phyloP scores from a whole-genome alignment of 495 filamentous ascomycete genomes.

The Niebla homalea region DNA sequence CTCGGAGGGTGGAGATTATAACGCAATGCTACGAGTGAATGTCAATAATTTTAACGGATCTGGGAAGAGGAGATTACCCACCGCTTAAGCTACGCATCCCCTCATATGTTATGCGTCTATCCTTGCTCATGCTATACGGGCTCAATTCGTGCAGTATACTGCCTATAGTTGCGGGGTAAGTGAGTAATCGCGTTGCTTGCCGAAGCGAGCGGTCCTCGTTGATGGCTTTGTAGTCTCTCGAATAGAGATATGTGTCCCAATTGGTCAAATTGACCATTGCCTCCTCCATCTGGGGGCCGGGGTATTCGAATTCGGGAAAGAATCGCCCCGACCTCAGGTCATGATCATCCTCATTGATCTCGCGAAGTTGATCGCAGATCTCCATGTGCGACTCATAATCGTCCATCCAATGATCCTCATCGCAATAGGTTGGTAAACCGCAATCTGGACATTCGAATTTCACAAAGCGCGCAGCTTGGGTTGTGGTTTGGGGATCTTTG shows the following conservation, averaged over 20 bases:
- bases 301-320: conserved; percentile 90
- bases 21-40: conserved; percentile 50
- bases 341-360: conserved; percentile 98
- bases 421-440: conserved; percentile 86
- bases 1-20: conserved; percentile 85
- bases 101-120: conserved; percentile 64
- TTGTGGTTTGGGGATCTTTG: conserved; percentile 28
- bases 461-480: conserved; percentile 55
- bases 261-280: conserved; percentile 92
- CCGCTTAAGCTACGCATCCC: conserved; percentile 86
- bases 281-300: conserved; percentile 78
- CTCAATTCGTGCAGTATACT: conserved; percentile 89
- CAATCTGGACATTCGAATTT: conserved; percentile 94
- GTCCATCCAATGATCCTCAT: conserved; percentile 82
- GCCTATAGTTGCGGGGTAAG: conserved; percentile 82
- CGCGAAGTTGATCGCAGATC: conserved; percentile 76
- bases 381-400: conserved; percentile 87
- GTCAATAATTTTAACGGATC: neutral
- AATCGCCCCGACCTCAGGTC: conserved; percentile 79
- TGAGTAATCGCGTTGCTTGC: conserved; percentile 83
- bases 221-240: conserved; percentile 75
- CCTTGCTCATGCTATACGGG: conserved; percentile 66
- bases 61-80: conserved; percentile 30
- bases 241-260: conserved; percentile 94
- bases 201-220: conserved; percentile 76